Evolutionary conservation across 805 yeast genomes (phyloP).

Genomic region (Candida multigemmis): DNA sequence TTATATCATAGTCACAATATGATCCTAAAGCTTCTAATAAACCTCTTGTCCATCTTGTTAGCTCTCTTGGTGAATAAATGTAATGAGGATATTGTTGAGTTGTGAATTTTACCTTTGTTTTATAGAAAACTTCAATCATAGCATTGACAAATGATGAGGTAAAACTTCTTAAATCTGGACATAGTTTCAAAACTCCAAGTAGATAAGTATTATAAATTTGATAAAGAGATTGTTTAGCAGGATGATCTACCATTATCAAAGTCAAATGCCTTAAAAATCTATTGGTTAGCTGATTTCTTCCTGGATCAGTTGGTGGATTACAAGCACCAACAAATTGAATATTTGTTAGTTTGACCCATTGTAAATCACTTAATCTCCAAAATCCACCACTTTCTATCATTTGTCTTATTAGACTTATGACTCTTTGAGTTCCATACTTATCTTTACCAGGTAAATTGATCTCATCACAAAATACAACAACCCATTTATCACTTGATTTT

Average conservation of each 20-base stretch:
- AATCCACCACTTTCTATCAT: slow-evolving; percentile 68
- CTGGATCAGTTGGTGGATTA: slow-evolving; percentile 78
- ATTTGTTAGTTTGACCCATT: slow-evolving; percentile 58
- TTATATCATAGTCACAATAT: slow-evolving; percentile 24
- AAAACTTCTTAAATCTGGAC: slow-evolving; percentile 54
- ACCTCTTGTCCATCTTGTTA: slow-evolving; percentile 85
- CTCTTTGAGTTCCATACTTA: slow-evolving; percentile 62
- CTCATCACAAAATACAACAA: slow-evolving; percentile 87
- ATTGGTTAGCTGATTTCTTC: slow-evolving; percentile 48
- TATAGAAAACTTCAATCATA: slow-evolving; percentile 54
- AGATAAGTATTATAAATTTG: slow-evolving; percentile 62
- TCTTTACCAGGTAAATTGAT: slow-evolving; percentile 75
- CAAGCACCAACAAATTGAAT: slow-evolving; percentile 93
- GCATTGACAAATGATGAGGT: slow-evolving; percentile 45
- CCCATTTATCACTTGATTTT: slow-evolving; percentile 50
- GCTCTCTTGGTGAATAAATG: slow-evolving; percentile 80
- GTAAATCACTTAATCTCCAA: slow-evolving; percentile 51
- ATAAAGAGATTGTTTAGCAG: slow-evolving; percentile 48
- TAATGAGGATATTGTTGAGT: slow-evolving; percentile 44
- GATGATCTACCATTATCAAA: slow-evolving; percentile 71
- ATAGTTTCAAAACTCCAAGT: slow-evolving; percentile 45
- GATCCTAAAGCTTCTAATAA: slow-evolving; percentile 41
- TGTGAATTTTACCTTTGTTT: slow-evolving; percentile 33
- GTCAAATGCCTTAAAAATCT: slow-evolving; percentile 63
- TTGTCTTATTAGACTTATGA: slow-evolving; percentile 66